Percentiles rank a stretch among this genome's conserved stretches.
Evolutionary conservation across 169 alveolate species (phyloP).

Genomic region (Cryptosporidium canis): DNA sequence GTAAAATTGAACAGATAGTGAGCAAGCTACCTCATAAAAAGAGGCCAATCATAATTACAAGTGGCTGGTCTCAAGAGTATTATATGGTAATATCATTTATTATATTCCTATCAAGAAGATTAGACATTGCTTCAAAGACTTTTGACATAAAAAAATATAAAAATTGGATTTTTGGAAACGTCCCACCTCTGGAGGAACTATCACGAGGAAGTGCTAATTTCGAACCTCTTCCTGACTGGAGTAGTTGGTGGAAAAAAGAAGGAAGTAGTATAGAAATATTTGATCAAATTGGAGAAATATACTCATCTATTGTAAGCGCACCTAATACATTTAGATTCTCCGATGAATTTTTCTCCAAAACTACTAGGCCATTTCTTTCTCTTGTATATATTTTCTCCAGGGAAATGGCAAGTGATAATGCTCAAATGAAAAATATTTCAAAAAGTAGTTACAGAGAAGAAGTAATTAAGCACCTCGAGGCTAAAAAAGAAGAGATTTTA

Average conservation of each 20-base stretch:
- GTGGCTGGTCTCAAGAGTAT: slow-evolving; percentile 39
- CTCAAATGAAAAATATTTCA: background rate
- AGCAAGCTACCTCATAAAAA: slow-evolving; percentile 16
- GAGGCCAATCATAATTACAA: slow-evolving; percentile 44
- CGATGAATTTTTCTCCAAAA: background rate
- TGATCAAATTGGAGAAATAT: background rate
- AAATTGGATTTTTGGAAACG: slow-evolving; percentile 42
- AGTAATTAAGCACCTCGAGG: background rate
- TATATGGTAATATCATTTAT: slow-evolving; percentile 24
- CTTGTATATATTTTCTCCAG: slow-evolving; percentile 37
- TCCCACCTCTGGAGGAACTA: slow-evolving; percentile 58
- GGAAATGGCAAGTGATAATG: slow-evolving; percentile 23
- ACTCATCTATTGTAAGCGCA: background rate
- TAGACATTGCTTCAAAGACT: slow-evolving; percentile 14
- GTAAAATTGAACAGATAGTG: slow-evolving; percentile 39
- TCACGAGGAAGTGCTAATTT: background rate
- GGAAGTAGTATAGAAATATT: slow-evolving; percentile 8
- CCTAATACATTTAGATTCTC: slow-evolving; percentile 45
- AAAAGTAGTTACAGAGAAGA: background rate
- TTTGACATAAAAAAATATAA: slow-evolving; percentile 24
- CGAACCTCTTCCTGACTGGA: slow-evolving; percentile 50
- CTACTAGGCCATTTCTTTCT: slow-evolving; percentile 31
- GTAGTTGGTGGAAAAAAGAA: slow-evolving; percentile 53
- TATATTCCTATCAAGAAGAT: slow-evolving; percentile 30
- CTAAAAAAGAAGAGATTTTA: background rate